Conservation (phyloP, 108 stramenopile species). For the Schizochytrium sp. region DNA sequence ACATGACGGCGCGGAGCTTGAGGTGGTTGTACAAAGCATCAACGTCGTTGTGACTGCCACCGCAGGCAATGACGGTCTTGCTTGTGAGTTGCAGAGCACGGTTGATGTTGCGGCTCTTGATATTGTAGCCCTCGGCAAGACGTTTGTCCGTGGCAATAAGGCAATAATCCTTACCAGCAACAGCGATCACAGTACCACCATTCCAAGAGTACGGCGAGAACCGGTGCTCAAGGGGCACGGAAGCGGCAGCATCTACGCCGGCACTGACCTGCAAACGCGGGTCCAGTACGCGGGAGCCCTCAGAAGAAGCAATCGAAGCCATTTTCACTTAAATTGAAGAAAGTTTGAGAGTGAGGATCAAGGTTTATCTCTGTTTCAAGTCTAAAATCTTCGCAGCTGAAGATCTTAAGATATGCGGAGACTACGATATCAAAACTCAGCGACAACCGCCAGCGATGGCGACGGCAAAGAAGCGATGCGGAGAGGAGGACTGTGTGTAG, state of each 20-base stretch:
- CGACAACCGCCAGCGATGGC: too few species aligned
- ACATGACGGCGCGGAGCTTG: constrained; percentile 81
- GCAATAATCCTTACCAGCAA: constrained; percentile 91
- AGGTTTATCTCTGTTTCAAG: background rate
- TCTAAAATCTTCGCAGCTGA: background rate
- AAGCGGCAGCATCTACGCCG: constrained; percentile 17
- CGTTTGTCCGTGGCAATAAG: constrained; percentile 96
- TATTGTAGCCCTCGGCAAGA: constrained; percentile 89
- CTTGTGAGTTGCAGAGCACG: constrained; percentile 75
- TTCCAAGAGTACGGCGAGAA: constrained; percentile 59
- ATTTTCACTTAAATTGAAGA: constrained; percentile 2
- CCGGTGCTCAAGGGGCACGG: constrained; percentile 22
- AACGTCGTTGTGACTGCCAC: constrained; percentile 96
- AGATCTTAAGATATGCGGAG: too few species aligned
- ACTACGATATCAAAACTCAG: too few species aligned
- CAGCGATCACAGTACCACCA: constrained; percentile 83
- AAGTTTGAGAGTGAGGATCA: background rate
- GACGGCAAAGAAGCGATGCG: too few species aligned
- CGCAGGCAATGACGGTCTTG: constrained; percentile 89
- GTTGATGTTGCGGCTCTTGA: constrained; percentile 86
- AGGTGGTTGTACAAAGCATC: constrained; percentile 89
- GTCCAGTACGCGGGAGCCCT: constrained; percentile 29
- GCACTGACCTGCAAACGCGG: background rate
- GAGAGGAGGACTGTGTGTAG: too few species aligned
- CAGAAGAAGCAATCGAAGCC: constrained; percentile 48